Percentiles rank a stretch among this genome's conserved stretches.
Conservation (phyloP, 257 asterid species). For the Paulownia fortunei region DNA sequence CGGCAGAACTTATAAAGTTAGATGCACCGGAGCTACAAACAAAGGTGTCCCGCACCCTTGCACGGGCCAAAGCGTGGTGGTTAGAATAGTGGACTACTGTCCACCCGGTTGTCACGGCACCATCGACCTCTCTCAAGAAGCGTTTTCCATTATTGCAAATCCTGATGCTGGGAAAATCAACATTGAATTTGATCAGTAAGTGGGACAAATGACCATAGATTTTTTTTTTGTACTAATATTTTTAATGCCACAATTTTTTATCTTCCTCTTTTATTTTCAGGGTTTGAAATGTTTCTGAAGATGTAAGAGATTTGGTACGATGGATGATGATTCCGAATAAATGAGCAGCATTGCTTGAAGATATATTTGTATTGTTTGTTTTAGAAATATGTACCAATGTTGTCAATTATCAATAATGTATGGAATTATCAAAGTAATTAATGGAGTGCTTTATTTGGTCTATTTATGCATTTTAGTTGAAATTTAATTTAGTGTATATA, state of each 20-base stretch:
- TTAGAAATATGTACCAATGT: neutral
- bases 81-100: slow-evolving; percentile 46
- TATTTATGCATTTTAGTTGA: too few species aligned
- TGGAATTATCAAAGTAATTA: neutral
- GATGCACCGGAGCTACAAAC: slow-evolving; percentile 55
- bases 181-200: slow-evolving; percentile 3
- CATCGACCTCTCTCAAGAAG: slow-evolving; percentile 58
- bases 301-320: neutral
- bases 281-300: slow-evolving; percentile 16
- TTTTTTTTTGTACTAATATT: neutral
- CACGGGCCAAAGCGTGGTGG: slow-evolving; percentile 43
- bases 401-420: neutral
- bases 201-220: neutral
- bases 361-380: neutral
- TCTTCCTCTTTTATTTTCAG: too few species aligned
- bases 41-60: slow-evolving; percentile 50
- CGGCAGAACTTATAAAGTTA: slow-evolving; percentile 43
- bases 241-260: too few species aligned
- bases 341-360: neutral
- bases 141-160: slow-evolving; percentile 50
- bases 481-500: too few species aligned
- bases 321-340: neutral
- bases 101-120: slow-evolving; percentile 51
- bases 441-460: neutral
- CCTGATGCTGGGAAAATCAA: slow-evolving; percentile 54